A percentile compares a stretch with the other conserved stretches of the same genome.
Conservation (phyloP, 257 asterid species). For the Solanum lycopersicoides region DNA sequence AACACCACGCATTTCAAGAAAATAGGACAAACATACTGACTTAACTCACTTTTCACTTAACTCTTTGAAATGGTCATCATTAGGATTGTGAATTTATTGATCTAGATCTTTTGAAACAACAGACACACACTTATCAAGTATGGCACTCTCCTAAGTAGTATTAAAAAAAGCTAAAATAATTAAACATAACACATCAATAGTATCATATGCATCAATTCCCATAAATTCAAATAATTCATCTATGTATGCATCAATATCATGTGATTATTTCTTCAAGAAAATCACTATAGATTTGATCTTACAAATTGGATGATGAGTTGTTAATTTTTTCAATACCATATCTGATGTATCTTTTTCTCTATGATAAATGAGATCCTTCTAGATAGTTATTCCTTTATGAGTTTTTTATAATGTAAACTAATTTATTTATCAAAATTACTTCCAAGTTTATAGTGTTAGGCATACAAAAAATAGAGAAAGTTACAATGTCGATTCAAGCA, state of each 20-base stretch:
- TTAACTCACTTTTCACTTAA: not conserved
- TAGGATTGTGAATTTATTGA: constrained; percentile 1
- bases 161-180: constrained; percentile 20
- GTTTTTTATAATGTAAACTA: no score
- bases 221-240: constrained; percentile 16
- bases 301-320: constrained; percentile 7
- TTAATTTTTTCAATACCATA: not conserved
- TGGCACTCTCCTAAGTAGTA: constrained; percentile 21
- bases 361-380: no score
- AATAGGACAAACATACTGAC: not conserved
- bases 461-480: not conserved
- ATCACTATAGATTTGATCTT: constrained; percentile 12
- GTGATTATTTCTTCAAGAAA: constrained; percentile 4
- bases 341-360: no score
- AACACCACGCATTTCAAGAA: constrained; percentile 47
- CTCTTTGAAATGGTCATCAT: not conserved
- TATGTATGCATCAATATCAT: constrained; percentile 25
- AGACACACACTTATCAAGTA: constrained; percentile 2
- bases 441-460: not conserved
- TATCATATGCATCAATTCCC: constrained; percentile 25
- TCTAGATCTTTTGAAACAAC: constrained; percentile 9
- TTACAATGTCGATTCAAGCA: not conserved
- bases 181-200: constrained; percentile 3
- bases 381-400: no score
- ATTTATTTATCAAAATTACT: not conserved